These are phyloP conservation scores for Berberis thunbergii DNA, from an alignment of 164 flowering plant genomes.

Conservation along the genomic window DNA sequence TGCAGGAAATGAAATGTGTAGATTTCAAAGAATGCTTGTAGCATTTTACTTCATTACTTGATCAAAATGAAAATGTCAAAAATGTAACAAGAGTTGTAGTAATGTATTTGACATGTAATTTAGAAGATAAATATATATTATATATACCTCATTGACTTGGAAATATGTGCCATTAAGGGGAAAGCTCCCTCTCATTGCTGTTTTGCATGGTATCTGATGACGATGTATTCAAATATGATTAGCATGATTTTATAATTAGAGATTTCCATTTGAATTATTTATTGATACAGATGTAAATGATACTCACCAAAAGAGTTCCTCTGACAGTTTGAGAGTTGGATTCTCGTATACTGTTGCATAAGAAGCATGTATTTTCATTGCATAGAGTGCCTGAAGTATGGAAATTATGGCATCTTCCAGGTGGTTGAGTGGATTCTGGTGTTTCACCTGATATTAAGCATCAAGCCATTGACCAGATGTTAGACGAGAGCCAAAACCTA, in stretches of 20 bases:
- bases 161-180: slow-evolving; percentile 97
- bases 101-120: not conserved
- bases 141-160: slow-evolving; percentile 93
- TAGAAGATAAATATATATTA: not conserved
- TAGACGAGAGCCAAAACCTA: too few relatives aligned
- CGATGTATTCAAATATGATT: not conserved
- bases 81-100: too few relatives aligned
- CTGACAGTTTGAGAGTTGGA: slow-evolving; percentile 58
- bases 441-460: slow-evolving; percentile 68
- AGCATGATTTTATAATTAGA: not conserved
- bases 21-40: not conserved
- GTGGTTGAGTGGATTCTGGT: slow-evolving; percentile 61
- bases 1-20: not conserved
- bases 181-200: slow-evolving; percentile 93
- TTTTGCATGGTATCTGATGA: slow-evolving; percentile 77
- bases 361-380: slow-evolving; percentile 45
- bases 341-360: slow-evolving; percentile 69
- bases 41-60: not conserved
- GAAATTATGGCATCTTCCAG: slow-evolving; percentile 40
- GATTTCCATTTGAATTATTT: not conserved
- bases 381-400: slow-evolving; percentile 42
- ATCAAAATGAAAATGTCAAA: not conserved
- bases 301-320: slow-evolving; percentile 72
- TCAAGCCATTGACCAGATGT: not conserved
- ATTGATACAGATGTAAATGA: not conserved